Base-by-base conservation (phyloP, 768 basidiomycete species). In the Xerocomellus amylosporus region DNA sequence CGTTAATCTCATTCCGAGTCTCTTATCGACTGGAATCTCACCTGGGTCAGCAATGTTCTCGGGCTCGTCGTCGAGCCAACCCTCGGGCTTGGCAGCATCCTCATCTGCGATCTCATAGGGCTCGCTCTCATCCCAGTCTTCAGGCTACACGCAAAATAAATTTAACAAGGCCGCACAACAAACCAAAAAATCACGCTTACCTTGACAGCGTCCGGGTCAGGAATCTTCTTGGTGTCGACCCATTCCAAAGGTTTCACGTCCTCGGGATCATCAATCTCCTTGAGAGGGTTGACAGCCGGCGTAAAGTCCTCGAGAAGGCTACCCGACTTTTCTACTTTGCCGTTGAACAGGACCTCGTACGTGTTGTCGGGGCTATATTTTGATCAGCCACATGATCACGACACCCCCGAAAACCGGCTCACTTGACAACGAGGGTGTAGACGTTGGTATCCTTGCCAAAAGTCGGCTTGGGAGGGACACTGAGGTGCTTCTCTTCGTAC, bases 51-150 rank as follows among this genome's bases (percentile, higher is more conserved):
- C 83, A 64, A 97, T 81, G 45, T 74, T 79, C 53, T 79, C 72
- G 8, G 87, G 83, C 69, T 98, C 97, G 53, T 97, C 75, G 57
- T 90, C 93, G 54, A 99, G 85, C 97, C 97, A 99, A 64, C 90
- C 95, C 56, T 88, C 93, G 31, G 97, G 97, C 76, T 90, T 95
- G 56, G 73, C 78, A 52, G 93, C 95, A 12, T 92, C 88, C 64
- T 84, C 84, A 62, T 99, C 97, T 49, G 76, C 74, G 64, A 99
- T 90, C 70, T 95, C 90, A 64, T 91, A 89, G 3, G 97, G 96
- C 42, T 91, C 94, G 45, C 88, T 90, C 76, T 99, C 97, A 67
- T 99, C 93, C 97, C 97, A 99, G 73, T 98, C 97, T 3, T 76
- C 90, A 46, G 96, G 96, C 90, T 66, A 53, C 8, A 31, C 8